phyloP scores from a whole-genome alignment of 345 rosid genomes.

The Abelmoschus esculentus region DNA sequence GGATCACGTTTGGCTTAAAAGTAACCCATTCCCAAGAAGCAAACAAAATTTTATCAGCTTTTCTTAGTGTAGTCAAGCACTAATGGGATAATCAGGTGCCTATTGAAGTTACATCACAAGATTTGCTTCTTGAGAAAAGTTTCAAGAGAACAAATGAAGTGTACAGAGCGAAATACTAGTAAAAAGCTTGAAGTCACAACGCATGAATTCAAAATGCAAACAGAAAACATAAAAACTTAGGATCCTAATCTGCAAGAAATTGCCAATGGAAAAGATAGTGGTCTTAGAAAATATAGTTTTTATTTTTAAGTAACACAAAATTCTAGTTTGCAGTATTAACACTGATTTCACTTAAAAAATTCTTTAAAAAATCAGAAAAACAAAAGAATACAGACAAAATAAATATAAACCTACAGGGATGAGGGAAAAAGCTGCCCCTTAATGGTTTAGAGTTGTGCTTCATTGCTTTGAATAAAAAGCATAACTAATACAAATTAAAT shows the following conservation, averaged over 20 bases:
- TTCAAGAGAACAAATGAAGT: not conserved
- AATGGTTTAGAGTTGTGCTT: not conserved
- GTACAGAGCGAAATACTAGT: not conserved
- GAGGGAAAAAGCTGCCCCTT: not conserved
- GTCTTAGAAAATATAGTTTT: not conserved
- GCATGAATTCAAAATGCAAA: not conserved
- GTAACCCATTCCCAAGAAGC: not conserved
- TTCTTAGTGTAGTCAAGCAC: not conserved
- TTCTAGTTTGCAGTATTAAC: not conserved
- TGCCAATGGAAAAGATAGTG: not conserved
- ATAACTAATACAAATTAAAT: not conserved
- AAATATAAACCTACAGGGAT: not conserved
- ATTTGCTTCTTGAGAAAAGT: not conserved
- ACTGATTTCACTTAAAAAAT: not conserved
- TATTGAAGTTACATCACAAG: not conserved
- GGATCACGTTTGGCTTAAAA: slow-evolving; percentile 13
- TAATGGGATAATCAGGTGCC: not conserved
- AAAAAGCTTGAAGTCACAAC: not conserved
- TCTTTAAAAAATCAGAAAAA: not conserved
- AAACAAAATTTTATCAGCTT: not conserved
- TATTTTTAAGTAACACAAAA: not conserved
- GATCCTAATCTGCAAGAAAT: not conserved
- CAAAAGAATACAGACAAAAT: not conserved
- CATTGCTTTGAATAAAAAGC: not conserved
- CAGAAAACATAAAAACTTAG: not conserved